Evolutionary conservation across 1,284 basidiomycete genomes (phyloP).

Genomic region (Ustilago esculenta): DNA sequence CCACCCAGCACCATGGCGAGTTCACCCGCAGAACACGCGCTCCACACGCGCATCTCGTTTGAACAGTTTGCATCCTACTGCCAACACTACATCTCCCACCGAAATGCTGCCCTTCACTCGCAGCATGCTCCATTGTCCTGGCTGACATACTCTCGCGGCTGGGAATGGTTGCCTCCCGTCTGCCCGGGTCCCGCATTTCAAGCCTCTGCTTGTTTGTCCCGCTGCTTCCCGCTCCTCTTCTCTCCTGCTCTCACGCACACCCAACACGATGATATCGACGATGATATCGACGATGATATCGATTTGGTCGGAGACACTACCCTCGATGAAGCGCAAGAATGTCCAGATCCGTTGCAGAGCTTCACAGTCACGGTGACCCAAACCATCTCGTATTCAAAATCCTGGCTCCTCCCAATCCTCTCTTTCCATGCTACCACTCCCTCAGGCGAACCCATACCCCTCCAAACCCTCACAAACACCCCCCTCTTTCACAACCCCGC

Average conservation of each 20-base stretch:
- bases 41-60: neutral
- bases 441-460: conserved; percentile 1
- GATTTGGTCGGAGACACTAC: too few relatives aligned
- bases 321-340: too few relatives aligned
- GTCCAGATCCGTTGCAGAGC: too few relatives aligned
- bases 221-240: conserved; percentile 5
- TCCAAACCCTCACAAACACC: neutral
- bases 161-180: conserved; percentile 6
- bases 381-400: conserved; percentile 12
- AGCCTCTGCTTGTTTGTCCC: conserved; percentile 4
- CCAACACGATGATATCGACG: too few relatives aligned
- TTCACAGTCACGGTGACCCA: conserved; percentile 13
- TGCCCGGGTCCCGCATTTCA: neutral
- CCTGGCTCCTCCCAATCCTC: conserved; percentile 30
- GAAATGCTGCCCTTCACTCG: neutral
- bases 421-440: conserved; percentile 14
- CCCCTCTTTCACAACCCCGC: neutral
- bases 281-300: too few relatives aligned
- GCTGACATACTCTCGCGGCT: conserved; percentile 14
- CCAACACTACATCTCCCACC: conserved; percentile 2
- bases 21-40: neutral
- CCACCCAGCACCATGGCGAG: neutral
- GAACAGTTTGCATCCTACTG: conserved; percentile 4
- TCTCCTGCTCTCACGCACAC: too few relatives aligned
- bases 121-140: conserved; percentile 4